Percentiles rank a stretch among this genome's conserved stretches.
phyloP scores from a whole-genome alignment of 2,329 filamentous ascomycete species.

The Cadophora gregata region DNA sequence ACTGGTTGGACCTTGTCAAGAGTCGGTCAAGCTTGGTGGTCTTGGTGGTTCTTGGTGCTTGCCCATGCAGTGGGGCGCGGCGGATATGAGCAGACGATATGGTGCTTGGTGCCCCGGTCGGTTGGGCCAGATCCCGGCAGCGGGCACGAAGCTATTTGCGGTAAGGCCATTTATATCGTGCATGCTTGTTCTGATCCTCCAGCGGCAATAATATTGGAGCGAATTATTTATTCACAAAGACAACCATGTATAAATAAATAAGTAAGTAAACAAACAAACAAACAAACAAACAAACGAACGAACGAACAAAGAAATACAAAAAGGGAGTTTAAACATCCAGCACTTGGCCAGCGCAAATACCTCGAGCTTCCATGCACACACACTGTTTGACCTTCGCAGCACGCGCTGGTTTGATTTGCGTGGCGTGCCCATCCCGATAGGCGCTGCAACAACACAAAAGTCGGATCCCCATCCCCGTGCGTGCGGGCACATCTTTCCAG shows the following conservation, averaged over 20 bases:
- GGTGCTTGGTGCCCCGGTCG: neutral
- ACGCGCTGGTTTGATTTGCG: too few relatives aligned
- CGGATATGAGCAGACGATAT: constrained; percentile 13
- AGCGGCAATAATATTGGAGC: neutral
- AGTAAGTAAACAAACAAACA: neutral
- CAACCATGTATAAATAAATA: neutral
- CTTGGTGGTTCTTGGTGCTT: too few relatives aligned
- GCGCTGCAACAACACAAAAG: constrained; percentile 9
- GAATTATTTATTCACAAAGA: too few relatives aligned
- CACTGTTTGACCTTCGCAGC: too few relatives aligned
- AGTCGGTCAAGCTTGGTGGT: constrained; percentile 5
- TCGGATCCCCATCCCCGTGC: neutral
- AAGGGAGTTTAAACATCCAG: neutral
- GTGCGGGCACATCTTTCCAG: constrained; percentile 1
- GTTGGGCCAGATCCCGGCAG: neutral
- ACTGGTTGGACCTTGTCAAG: neutral
- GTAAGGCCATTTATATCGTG: constrained; percentile 20
- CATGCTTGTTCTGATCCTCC: neutral
- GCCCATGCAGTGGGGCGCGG: neutral
- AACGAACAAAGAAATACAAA: neutral
- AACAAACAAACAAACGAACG: neutral
- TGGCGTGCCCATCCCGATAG: constrained; percentile 14
- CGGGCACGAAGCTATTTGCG: constrained; percentile 11
- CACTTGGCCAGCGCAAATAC: constrained; percentile 7
- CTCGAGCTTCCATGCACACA: neutral